Evolutionary conservation across 805 yeast genomes (phyloP).

Genomic region (Metschnikowia hibisci): DNA sequence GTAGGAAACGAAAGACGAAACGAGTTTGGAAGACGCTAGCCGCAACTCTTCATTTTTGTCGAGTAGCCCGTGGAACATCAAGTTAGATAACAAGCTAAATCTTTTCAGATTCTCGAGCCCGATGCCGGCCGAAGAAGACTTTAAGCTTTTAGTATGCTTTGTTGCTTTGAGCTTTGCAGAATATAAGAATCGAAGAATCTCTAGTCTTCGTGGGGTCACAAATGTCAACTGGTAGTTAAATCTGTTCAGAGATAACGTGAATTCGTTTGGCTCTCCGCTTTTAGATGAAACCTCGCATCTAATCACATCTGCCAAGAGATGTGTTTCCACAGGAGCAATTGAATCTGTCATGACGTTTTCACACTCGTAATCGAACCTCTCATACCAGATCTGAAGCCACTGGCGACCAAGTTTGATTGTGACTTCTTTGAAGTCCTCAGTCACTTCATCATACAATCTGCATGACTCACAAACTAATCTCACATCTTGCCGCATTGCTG

Average conservation of each 20-base stretch:
- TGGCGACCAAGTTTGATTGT: conserved; percentile 66
- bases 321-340: conserved; percentile 34
- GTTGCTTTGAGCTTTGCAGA: conserved; percentile 56
- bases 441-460: conserved; percentile 14
- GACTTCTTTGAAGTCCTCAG: conserved; percentile 49
- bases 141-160: conserved; percentile 27
- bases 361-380: conserved; percentile 15
- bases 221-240: conserved; percentile 26
- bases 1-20: conserved; percentile 57
- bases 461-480: conserved; percentile 33
- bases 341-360: conserved; percentile 24
- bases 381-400: conserved; percentile 50
- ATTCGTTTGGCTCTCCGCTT: conserved; percentile 25
- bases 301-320: conserved; percentile 29
- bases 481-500: conserved; percentile 34
- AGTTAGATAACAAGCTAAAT: conserved; percentile 59
- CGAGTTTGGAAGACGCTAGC: conserved; percentile 56
- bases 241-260: conserved; percentile 29
- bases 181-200: conserved; percentile 66
- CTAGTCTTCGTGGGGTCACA: conserved; percentile 40
- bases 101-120: conserved; percentile 37
- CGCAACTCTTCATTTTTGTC: conserved; percentile 56
- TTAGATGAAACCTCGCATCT: conserved; percentile 34
- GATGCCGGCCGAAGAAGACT: conserved; percentile 41
- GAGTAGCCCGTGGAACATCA: conserved; percentile 66